Percentiles rank a stretch among this genome's conserved stretches.
phyloP scores from a whole-genome alignment of 768 basidiomycete genomes.

The Mycena rosella region DNA sequence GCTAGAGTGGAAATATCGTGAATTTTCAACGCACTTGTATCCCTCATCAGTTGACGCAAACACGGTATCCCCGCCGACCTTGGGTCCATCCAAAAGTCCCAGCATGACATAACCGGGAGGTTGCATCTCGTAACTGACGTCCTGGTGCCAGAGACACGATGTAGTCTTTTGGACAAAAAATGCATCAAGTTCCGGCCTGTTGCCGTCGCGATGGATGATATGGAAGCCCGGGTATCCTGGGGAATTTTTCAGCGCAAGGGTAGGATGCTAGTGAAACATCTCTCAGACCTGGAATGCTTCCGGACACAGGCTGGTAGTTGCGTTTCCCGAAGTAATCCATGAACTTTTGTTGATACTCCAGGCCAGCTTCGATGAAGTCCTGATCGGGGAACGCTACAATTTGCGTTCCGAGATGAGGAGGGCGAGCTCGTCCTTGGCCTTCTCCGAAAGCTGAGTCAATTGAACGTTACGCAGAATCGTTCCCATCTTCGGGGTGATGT shows the following conservation, averaged over 20 bases:
- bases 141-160: slow-evolving; percentile 41
- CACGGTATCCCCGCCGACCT: slow-evolving; percentile 39
- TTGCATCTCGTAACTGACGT: slow-evolving; percentile 40
- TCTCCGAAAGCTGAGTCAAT: slow-evolving; percentile 25
- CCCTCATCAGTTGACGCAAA: slow-evolving; percentile 39
- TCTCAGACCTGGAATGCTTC: slow-evolving; percentile 31
- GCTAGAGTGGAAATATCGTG: background rate
- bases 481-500: slow-evolving; percentile 38
- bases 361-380: slow-evolving; percentile 36
- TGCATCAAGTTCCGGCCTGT: slow-evolving; percentile 33
- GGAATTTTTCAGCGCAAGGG: background rate
- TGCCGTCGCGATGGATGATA: slow-evolving; percentile 39
- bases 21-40: slow-evolving; percentile 25
- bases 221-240: slow-evolving; percentile 38
- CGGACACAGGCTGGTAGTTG: slow-evolving; percentile 35
- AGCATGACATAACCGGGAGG: slow-evolving; percentile 41
- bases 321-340: slow-evolving; percentile 26
- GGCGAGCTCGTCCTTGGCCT: slow-evolving; percentile 38
- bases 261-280: background rate
- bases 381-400: slow-evolving; percentile 38
- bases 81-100: slow-evolving; percentile 37
- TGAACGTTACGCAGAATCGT: slow-evolving; percentile 34
- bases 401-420: slow-evolving; percentile 36
- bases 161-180: slow-evolving; percentile 41
- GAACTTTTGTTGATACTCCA: slow-evolving; percentile 30